Evolutionary conservation across 495 filamentous ascomycete genomes (phyloP).

Genomic region (Penicillium soppii): DNA sequence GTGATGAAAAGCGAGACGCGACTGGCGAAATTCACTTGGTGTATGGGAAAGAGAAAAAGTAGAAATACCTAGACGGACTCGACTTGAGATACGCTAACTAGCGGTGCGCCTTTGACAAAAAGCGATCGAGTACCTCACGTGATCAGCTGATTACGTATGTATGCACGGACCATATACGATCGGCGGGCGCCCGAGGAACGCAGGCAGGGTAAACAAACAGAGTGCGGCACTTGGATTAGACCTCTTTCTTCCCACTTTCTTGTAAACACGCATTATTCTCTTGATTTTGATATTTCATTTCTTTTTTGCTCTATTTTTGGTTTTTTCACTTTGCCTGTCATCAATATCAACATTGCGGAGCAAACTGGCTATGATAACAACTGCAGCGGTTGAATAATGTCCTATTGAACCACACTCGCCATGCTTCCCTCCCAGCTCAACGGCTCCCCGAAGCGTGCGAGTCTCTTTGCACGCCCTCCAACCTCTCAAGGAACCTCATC

Average conservation of each 20-base stretch:
- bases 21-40: background rate
- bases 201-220: slow-evolving; percentile 45
- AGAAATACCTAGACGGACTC: background rate
- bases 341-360: background rate
- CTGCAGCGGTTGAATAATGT: slow-evolving; percentile 29
- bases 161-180: slow-evolving; percentile 32
- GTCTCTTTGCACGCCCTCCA: slow-evolving; percentile 69
- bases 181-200: slow-evolving; percentile 40
- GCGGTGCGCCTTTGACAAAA: slow-evolving; percentile 24
- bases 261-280: background rate
- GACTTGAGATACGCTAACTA: background rate
- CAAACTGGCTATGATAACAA: slow-evolving; percentile 15
- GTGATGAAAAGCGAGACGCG: background rate
- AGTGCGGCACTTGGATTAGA: slow-evolving; percentile 21
- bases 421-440: slow-evolving; percentile 50
- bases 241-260: slow-evolving; percentile 11
- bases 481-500: slow-evolving; percentile 51
- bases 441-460: slow-evolving; percentile 63
- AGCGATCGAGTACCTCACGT: slow-evolving; percentile 24
- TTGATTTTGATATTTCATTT: background rate
- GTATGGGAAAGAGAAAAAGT: background rate
- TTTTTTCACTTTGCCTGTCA: background rate
- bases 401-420: slow-evolving; percentile 26
- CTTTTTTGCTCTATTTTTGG: background rate
- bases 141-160: too few species aligned